Evolutionary conservation across 371 early-diverging fungal genomes (phyloP).

Genomic region (Mortierella sp.): DNA sequence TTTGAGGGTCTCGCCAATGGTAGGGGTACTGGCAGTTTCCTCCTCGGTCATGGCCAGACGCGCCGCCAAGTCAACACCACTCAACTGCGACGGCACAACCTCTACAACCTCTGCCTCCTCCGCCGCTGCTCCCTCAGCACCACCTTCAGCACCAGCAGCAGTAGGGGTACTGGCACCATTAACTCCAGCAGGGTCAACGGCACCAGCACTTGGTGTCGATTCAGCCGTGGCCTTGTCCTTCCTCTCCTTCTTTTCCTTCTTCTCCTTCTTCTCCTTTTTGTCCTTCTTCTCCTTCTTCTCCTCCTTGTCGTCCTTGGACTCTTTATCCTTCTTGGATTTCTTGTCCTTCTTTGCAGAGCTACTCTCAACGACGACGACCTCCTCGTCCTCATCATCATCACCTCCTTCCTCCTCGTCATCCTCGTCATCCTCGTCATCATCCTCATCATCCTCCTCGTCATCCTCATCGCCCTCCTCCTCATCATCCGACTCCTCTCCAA

Average conservation of each 20-base stretch:
- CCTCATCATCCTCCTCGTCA: slow-evolving; percentile 56
- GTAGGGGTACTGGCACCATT: background rate
- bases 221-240: slow-evolving; percentile 48
- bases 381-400: slow-evolving; percentile 38
- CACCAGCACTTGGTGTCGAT: slow-evolving; percentile 36
- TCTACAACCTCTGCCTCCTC: slow-evolving; percentile 11
- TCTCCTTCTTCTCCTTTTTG: slow-evolving; percentile 46
- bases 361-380: slow-evolving; percentile 19
- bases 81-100: slow-evolving; percentile 52
- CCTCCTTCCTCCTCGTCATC: slow-evolving; percentile 53
- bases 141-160: slow-evolving; percentile 7
- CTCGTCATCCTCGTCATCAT: slow-evolving; percentile 57
- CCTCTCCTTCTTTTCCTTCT: slow-evolving; percentile 58
- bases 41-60: slow-evolving; percentile 59
- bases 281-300: slow-evolving; percentile 41
- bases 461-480: slow-evolving; percentile 61
- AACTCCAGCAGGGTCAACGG: slow-evolving; percentile 20
- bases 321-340: slow-evolving; percentile 36
- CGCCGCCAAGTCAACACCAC: slow-evolving; percentile 52
- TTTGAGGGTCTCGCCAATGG: slow-evolving; percentile 58
- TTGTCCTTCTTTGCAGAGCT: slow-evolving; percentile 53
- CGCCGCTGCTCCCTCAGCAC: slow-evolving; percentile 15
- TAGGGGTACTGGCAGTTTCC: slow-evolving; percentile 59
- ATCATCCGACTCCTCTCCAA: slow-evolving; percentile 63
- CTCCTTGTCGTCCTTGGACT: slow-evolving; percentile 25